Conservation (phyloP, 768 basidiomycete genomes). For the Dioszegia aurantiaca region DNA sequence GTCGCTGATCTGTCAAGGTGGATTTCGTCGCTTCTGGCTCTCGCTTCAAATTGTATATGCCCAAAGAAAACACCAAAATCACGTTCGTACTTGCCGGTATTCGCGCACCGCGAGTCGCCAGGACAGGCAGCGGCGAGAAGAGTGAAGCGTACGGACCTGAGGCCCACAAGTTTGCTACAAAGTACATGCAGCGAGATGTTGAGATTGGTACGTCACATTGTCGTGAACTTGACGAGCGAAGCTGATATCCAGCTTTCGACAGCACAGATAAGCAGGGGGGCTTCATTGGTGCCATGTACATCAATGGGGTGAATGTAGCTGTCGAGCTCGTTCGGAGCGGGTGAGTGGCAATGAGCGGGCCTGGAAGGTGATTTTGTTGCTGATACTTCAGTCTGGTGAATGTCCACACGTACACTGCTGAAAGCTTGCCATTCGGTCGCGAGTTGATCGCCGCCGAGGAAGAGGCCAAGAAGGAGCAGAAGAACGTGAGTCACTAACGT, state of each 20-base stretch:
- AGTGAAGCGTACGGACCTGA: constrained; percentile 84
- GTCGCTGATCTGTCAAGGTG: constrained; percentile 54
- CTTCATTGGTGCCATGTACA: constrained; percentile 82
- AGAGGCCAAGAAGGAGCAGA: constrained; percentile 74
- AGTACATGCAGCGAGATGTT: constrained; percentile 90
- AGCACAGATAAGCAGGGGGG: constrained; percentile 90
- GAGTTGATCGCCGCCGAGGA: constrained; percentile 82
- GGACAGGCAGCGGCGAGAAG: constrained; percentile 68
- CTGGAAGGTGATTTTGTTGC: neutral
- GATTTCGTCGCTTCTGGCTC: constrained; percentile 93
- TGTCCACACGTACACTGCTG: constrained; percentile 84
- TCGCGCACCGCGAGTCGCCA: constrained; percentile 80
- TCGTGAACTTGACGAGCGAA: neutral
- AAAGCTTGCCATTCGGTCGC: constrained; percentile 71
- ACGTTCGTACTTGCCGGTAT: constrained; percentile 91
- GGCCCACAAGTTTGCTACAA: constrained; percentile 72
- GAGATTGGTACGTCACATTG: constrained; percentile 62
- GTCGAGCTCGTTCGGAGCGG: constrained; percentile 80
- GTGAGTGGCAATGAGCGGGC: constrained; percentile 22
- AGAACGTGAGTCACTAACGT: constrained; percentile 62
- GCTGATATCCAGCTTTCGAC: constrained; percentile 61
- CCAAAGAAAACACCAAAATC: constrained; percentile 87
- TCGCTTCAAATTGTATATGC: constrained; percentile 88
- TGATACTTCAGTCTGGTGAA: constrained; percentile 60
- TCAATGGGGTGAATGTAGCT: constrained; percentile 83